These are phyloP conservation scores for Pyrenophora seminiperda DNA, from an alignment of 2,329 filamentous ascomycete genomes.

Conservation along the genomic window DNA sequence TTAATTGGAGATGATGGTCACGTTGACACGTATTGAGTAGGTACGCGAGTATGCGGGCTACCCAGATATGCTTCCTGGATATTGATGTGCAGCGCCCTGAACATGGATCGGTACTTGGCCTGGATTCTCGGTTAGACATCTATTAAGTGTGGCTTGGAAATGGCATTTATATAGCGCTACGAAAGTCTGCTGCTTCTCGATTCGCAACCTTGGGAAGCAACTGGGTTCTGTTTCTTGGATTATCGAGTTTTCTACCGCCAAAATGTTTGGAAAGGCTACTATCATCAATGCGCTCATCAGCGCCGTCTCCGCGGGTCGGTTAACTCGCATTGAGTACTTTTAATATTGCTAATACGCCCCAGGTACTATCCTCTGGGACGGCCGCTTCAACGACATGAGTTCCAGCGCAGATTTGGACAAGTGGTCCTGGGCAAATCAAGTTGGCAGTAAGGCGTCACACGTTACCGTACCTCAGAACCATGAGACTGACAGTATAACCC, in stretches of 20 bases:
- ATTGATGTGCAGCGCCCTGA: conserved; percentile 25
- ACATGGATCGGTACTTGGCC: conserved; percentile 17
- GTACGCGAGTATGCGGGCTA: conserved; percentile 17
- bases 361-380: conserved; percentile 66
- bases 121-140: conserved; percentile 13
- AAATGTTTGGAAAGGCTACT: conserved; percentile 41
- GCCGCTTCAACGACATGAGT: conserved; percentile 66
- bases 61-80: conserved; percentile 25
- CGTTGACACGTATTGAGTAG: conserved; percentile 20
- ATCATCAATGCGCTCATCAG: conserved; percentile 40
- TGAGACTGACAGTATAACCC: not conserved
- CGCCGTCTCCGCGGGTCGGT: conserved; percentile 39
- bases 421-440: conserved; percentile 71
- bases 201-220: not conserved
- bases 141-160: not conserved
- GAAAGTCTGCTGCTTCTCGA: not conserved
- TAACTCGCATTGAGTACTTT: not conserved
- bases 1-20: conserved; percentile 42
- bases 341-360: not conserved
- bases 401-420: conserved; percentile 61
- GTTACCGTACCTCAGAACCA: no score
- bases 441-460: conserved; percentile 63
- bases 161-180: conserved; percentile 28
- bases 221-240: not conserved
- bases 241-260: not conserved